Conservation (phyloP, 2,329 filamentous ascomycete species). For the Alternaria arborescens region DNA sequence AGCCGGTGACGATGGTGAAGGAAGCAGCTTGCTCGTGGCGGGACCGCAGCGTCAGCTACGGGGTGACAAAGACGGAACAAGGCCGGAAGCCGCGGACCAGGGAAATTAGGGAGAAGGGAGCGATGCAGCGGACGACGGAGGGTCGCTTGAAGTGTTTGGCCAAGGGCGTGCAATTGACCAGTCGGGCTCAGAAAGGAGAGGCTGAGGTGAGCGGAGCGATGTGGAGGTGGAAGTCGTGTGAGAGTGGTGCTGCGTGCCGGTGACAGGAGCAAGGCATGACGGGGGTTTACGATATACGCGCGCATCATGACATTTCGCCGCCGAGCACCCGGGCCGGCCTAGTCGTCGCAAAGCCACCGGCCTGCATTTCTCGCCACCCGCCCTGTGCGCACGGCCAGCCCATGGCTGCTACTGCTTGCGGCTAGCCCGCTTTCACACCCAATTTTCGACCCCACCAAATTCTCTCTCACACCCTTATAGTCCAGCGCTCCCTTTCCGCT, state of each 20-base stretch:
- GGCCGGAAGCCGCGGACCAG: slow-evolving; percentile 40
- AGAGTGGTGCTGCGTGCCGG: slow-evolving; percentile 37
- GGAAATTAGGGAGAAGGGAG: slow-evolving; percentile 37
- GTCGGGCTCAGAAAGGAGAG: slow-evolving; percentile 43
- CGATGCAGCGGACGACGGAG: slow-evolving; percentile 14
- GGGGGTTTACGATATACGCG: slow-evolving; percentile 9
- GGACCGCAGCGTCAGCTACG: slow-evolving; percentile 13
- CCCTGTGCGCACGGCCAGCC: slow-evolving; percentile 1
- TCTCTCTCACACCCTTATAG: slow-evolving; percentile 27
- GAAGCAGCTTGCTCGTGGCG: slow-evolving; percentile 10
- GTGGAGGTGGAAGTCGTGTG: slow-evolving; percentile 36
- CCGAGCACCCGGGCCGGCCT: slow-evolving; percentile 3
- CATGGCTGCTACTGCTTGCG: slow-evolving; percentile 6
- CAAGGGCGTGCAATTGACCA: background rate
- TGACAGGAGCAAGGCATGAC: slow-evolving; percentile 21
- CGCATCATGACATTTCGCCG: slow-evolving; percentile 36
- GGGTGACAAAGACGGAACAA: slow-evolving; percentile 16
- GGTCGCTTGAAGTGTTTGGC: background rate
- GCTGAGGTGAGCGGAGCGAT: slow-evolving; percentile 43
- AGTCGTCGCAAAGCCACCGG: background rate
- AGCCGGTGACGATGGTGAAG: slow-evolving; percentile 3
- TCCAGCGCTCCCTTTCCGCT: slow-evolving; percentile 26
- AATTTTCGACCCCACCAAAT: slow-evolving; percentile 42
- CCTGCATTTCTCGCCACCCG: background rate
- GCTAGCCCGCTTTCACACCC: slow-evolving; percentile 21